Evolutionary conservation across 768 basidiomycete genomes (phyloP).

Genomic region (Mycena galericulata): DNA sequence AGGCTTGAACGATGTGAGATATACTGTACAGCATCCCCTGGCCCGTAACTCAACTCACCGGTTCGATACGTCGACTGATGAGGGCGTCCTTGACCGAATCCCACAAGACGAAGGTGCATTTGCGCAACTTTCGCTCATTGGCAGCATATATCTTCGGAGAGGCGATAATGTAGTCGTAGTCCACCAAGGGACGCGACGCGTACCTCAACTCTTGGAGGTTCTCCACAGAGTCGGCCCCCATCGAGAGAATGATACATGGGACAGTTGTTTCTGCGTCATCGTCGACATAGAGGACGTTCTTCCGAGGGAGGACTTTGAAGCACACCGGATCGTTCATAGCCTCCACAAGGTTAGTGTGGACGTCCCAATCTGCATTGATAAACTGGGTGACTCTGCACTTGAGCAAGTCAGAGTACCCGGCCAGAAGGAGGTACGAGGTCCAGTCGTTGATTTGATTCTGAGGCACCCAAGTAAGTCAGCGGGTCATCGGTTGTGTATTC

Average conservation of each 20-base stretch:
- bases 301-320: conserved; percentile 65
- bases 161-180: conserved; percentile 75
- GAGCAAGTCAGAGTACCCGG: conserved; percentile 64
- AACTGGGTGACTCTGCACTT: conserved; percentile 56
- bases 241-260: conserved; percentile 77
- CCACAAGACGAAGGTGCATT: conserved; percentile 61
- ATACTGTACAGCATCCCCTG: no score
- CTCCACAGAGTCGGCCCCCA: conserved; percentile 83
- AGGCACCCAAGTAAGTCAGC: conserved; percentile 13
- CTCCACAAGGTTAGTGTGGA: conserved; percentile 63
- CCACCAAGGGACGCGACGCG: conserved; percentile 49
- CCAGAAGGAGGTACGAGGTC: conserved; percentile 66
- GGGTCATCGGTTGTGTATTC: background rate
- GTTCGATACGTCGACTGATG: no score
- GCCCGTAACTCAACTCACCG: no score
- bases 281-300: conserved; percentile 72
- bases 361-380: conserved; percentile 61
- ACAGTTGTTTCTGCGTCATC: conserved; percentile 52
- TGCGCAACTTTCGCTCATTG: conserved; percentile 42
- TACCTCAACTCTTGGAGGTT: conserved; percentile 62
- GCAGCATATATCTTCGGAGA: no score
- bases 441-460: conserved; percentile 60
- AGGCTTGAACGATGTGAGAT: no score
- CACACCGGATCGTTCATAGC: conserved; percentile 71
- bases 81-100: conserved; percentile 73